Evolutionary conservation across 495 filamentous ascomycete genomes (phyloP).

Genomic region (Podospora anserina): DNA sequence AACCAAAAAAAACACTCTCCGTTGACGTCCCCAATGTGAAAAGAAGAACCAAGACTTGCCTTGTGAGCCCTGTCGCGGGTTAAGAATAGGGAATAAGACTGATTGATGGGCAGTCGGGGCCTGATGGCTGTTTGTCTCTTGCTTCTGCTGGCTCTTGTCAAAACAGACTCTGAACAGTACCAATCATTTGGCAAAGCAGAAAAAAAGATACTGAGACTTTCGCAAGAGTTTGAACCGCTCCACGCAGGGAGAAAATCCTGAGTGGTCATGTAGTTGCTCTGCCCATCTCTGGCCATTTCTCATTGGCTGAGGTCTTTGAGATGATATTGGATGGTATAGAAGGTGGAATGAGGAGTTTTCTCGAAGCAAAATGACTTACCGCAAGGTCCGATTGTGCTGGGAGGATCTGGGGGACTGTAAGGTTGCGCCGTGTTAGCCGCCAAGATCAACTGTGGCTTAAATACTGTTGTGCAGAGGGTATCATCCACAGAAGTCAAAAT

Average conservation of each 20-base stretch:
- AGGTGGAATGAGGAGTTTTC: background rate
- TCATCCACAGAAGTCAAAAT: no score
- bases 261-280: no score
- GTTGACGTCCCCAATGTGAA: background rate
- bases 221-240: background rate
- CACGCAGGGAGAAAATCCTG: background rate
- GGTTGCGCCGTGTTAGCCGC: no score
- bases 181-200: background rate
- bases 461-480: no score
- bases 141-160: background rate
- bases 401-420: no score
- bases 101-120: background rate
- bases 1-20: background rate
- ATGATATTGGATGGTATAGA: background rate
- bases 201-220: background rate
- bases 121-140: background rate
- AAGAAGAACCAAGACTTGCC: background rate
- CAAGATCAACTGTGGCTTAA: no score
- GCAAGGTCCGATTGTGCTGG: no score
- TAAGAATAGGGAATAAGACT: background rate
- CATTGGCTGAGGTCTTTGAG: background rate
- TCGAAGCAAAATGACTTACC: background rate
- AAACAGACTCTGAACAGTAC: no score
- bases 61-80: background rate
- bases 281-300: background rate